These are phyloP conservation scores for Penicillium decumbens DNA, from an alignment of 2,329 filamentous ascomycete species.

Conservation along the genomic window DNA sequence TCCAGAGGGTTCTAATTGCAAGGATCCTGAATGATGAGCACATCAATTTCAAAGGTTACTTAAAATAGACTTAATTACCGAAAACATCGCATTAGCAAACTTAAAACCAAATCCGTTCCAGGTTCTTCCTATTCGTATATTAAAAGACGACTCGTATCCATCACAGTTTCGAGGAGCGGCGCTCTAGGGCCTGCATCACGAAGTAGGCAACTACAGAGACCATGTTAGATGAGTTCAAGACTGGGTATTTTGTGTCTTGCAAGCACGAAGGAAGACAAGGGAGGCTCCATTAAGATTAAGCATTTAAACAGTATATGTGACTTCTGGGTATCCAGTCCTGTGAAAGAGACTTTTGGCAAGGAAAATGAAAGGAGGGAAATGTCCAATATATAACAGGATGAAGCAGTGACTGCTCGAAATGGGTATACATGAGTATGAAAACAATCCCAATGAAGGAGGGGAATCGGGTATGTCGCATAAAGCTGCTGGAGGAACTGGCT, in stretches of 20 bases:
- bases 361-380: background rate
- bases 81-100: background rate
- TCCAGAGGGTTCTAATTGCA: background rate
- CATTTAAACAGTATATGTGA: background rate
- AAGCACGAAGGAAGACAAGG: background rate
- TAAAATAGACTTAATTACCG: background rate
- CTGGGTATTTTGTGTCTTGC: background rate
- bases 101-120: background rate
- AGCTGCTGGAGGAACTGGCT: background rate
- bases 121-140: background rate
- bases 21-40: background rate
- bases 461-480: background rate
- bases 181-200: slow-evolving; percentile 32
- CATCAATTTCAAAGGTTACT: background rate
- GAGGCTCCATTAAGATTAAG: background rate
- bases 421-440: slow-evolving; percentile 17
- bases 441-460: background rate
- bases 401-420: background rate
- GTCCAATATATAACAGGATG: background rate
- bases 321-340: background rate
- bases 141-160: background rate
- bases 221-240: slow-evolving; percentile 1
- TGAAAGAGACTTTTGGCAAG: background rate
- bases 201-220: slow-evolving; percentile 32
- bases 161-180: slow-evolving; percentile 33